These are phyloP conservation scores for Nitzschia inconspicua DNA, from an alignment of 108 stramenopile species.

Conservation along the genomic window DNA sequence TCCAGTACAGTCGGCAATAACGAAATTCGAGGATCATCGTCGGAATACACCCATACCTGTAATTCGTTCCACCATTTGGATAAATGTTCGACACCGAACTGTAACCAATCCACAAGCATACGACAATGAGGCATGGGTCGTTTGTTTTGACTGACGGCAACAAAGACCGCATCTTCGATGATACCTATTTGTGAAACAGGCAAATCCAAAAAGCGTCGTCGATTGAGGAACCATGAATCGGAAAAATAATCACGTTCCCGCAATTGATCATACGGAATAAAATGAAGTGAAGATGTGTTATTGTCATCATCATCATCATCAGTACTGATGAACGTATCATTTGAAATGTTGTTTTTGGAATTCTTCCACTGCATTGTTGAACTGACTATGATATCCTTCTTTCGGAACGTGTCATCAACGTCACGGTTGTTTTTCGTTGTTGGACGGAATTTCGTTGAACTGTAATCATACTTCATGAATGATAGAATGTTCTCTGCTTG, in stretches of 20 bases:
- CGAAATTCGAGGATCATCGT: background rate
- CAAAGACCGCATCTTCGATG: background rate
- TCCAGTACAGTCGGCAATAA: background rate
- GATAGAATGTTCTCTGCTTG: too few relatives aligned
- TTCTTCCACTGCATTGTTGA: too few relatives aligned
- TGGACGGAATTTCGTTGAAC: too few relatives aligned
- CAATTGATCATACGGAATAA: too few relatives aligned
- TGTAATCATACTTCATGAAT: too few relatives aligned
- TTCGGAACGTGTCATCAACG: too few relatives aligned
- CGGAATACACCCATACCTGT: background rate
- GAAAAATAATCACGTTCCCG: slow-evolving; percentile 12
- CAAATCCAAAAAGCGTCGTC: background rate
- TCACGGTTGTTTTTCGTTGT: too few relatives aligned
- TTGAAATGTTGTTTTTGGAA: too few relatives aligned
- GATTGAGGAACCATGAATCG: slow-evolving; percentile 4
- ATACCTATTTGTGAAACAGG: background rate
- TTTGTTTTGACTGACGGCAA: background rate
- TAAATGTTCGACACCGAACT: slow-evolving; percentile 1
- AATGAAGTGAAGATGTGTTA: too few relatives aligned
- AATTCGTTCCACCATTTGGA: background rate
- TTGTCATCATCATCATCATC: too few relatives aligned
- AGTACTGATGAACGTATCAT: too few relatives aligned
- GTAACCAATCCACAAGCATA: slow-evolving; percentile 6
- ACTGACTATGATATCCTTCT: too few relatives aligned
- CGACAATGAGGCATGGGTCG: background rate